Evolutionary conservation across 208 protist species (phyloP).

Genomic region (Trypanosoma melophagium): DNA sequence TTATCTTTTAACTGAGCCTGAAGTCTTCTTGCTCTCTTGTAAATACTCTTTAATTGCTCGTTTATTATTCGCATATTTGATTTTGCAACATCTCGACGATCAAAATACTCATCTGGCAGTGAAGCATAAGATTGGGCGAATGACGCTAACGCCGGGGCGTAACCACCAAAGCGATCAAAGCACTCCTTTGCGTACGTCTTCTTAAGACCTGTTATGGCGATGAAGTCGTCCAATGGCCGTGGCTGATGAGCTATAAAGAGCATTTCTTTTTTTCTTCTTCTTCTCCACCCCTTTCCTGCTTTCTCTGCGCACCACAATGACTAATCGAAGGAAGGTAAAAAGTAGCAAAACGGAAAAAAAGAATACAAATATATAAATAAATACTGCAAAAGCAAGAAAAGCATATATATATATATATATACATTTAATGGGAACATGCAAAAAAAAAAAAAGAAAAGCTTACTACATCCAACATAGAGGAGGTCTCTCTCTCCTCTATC

Average conservation of each 20-base stretch:
- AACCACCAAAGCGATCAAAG: slow-evolving; percentile 60
- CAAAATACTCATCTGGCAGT: slow-evolving; percentile 61
- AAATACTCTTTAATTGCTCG: slow-evolving; percentile 57
- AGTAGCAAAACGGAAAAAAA: slow-evolving; percentile 22
- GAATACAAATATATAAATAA: neutral
- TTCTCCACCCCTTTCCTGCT: neutral
- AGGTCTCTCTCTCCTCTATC: neutral
- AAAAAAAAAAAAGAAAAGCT: no score
- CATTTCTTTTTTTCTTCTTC: slow-evolving; percentile 1
- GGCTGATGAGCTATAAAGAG: slow-evolving; percentile 10
- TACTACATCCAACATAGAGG: no score
- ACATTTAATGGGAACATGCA: neutral
- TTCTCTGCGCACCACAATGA: no score
- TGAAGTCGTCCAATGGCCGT: slow-evolving; percentile 48
- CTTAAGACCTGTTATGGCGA: slow-evolving; percentile 66
- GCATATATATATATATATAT: neutral
- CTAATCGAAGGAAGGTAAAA: neutral
- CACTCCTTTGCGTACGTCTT: slow-evolving; percentile 47
- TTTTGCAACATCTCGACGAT: slow-evolving; percentile 26
- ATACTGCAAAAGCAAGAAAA: neutral
- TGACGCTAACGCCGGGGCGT: slow-evolving; percentile 64
- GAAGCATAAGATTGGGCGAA: slow-evolving; percentile 70
- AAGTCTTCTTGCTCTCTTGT: slow-evolving; percentile 56
- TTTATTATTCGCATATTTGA: slow-evolving; percentile 63
- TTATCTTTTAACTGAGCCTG: slow-evolving; percentile 36